These are phyloP conservation scores for Phytophthora pini DNA, from an alignment of 352 stramenopile genomes.

Conservation along the genomic window DNA sequence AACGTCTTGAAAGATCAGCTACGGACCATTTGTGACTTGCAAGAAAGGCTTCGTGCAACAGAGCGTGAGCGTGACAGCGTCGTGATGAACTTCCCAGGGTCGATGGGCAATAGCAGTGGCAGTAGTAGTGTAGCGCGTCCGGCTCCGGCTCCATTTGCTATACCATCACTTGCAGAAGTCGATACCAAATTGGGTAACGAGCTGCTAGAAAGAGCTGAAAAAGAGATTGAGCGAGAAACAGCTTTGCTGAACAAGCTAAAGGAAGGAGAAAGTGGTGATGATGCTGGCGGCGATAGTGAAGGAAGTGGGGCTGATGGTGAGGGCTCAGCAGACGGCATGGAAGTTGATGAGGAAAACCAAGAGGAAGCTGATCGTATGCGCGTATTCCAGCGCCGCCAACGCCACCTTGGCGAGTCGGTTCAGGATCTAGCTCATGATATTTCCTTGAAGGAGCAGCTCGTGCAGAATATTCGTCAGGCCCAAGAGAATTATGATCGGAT, in stretches of 20 bases:
- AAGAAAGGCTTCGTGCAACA: conserved; percentile 74
- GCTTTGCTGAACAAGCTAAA: conserved; percentile 80
- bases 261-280: conserved; percentile 57
- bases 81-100: conserved; percentile 44
- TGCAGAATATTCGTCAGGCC: conserved; percentile 78
- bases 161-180: conserved; percentile 51
- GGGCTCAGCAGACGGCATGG: conserved; percentile 45
- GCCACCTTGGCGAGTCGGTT: conserved; percentile 80
- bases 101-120: conserved; percentile 4
- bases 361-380: conserved; percentile 81
- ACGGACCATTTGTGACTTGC: conserved; percentile 77
- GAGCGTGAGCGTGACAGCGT: conserved; percentile 75
- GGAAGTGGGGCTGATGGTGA: conserved; percentile 45
- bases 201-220: conserved; percentile 70
- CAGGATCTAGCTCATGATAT: conserved; percentile 85
- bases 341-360: conserved; percentile 47
- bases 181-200: conserved; percentile 70
- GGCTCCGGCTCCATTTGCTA: conserved; percentile 32
- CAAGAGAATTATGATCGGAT: conserved; percentile 88
- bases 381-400: conserved; percentile 85
- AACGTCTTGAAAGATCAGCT: conserved; percentile 83
- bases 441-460: conserved; percentile 86
- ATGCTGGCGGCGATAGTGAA: conserved; percentile 44
- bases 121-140: conserved; percentile 22
- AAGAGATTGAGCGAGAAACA: conserved; percentile 81